These are phyloP conservation scores for Trametes sp. DNA, from an alignment of 1,284 basidiomycete genomes.

Conservation along the genomic window DNA sequence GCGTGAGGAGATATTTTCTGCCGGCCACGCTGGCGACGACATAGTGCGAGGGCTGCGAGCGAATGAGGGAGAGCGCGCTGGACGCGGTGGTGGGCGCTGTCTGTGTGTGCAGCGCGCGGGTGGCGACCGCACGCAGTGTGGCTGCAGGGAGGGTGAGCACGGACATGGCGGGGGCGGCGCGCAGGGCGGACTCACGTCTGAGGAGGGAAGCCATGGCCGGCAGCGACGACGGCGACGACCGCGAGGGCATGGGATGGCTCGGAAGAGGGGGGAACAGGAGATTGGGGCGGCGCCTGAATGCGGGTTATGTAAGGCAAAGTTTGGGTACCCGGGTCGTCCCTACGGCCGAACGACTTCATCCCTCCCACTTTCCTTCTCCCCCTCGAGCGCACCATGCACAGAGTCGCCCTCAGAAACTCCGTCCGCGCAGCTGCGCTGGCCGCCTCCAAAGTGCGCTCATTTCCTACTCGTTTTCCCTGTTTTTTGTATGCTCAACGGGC, in stretches of 20 bases:
- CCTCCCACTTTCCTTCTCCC: slow-evolving; percentile 52
- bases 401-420: slow-evolving; percentile 87
- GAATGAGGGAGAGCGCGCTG: slow-evolving; percentile 72
- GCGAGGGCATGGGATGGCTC: slow-evolving; percentile 26
- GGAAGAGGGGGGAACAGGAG: slow-evolving; percentile 32
- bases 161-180: slow-evolving; percentile 10
- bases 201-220: slow-evolving; percentile 41
- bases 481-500: slow-evolving; percentile 35
- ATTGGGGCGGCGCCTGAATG: slow-evolving; percentile 43
- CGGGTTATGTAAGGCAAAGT: slow-evolving; percentile 41
- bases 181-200: slow-evolving; percentile 38
- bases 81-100: slow-evolving; percentile 41
- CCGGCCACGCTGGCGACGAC: slow-evolving; percentile 90
- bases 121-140: slow-evolving; percentile 36
- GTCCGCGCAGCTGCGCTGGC: slow-evolving; percentile 77
- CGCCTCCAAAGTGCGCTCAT: slow-evolving; percentile 62
- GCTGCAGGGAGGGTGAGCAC: slow-evolving; percentile 22
- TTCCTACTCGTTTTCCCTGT: slow-evolving; percentile 30
- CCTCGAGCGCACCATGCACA: slow-evolving; percentile 71
- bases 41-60: slow-evolving; percentile 87
- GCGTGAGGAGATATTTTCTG: slow-evolving; percentile 87
- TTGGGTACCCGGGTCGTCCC: slow-evolving; percentile 38
- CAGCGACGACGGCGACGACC: slow-evolving; percentile 28
- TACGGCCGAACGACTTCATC: slow-evolving; percentile 44
- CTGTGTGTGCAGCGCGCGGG: slow-evolving; percentile 43